Conservation (phyloP, 306 rosid genomes). For the Prunus salicina region DNA sequence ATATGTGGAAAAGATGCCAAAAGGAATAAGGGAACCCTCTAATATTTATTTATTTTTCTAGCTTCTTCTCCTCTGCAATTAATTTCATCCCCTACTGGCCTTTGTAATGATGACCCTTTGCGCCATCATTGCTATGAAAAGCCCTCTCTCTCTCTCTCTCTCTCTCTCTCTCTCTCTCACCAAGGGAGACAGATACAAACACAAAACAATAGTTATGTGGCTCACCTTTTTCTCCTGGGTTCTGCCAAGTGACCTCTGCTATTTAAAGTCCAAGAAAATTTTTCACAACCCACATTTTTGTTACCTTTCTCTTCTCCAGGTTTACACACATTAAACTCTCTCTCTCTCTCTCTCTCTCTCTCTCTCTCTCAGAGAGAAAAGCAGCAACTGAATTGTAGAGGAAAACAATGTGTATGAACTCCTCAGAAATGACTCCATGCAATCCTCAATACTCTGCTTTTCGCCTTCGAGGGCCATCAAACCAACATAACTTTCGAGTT, state of each 20-base stretch:
- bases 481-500: conserved; percentile 36
- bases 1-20: conserved; percentile 8
- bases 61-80: conserved; percentile 43
- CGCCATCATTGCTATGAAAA: conserved; percentile 71
- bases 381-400: neutral
- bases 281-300: neutral
- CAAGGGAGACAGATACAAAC: neutral
- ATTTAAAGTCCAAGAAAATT: conserved; percentile 17
- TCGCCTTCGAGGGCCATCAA: conserved; percentile 34
- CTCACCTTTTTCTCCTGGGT: neutral
- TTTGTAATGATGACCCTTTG: conserved; percentile 66
- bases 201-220: neutral
- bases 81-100: conserved; percentile 49
- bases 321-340: conserved; percentile 15
- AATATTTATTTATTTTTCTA: neutral
- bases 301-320: neutral
- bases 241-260: neutral
- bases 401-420: conserved; percentile 42
- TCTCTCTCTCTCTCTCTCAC: neutral
- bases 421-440: conserved; percentile 30
- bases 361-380: conserved; percentile 24
- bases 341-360: conserved; percentile 39
- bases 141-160: conserved; percentile 10
- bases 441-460: conserved; percentile 16
- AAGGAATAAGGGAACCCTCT: conserved; percentile 12